Percentiles rank a stretch among this genome's conserved stretches.
These are phyloP conservation scores for Rhodocollybia butyracea DNA, from an alignment of 768 basidiomycete species.

Conservation along the genomic window DNA sequence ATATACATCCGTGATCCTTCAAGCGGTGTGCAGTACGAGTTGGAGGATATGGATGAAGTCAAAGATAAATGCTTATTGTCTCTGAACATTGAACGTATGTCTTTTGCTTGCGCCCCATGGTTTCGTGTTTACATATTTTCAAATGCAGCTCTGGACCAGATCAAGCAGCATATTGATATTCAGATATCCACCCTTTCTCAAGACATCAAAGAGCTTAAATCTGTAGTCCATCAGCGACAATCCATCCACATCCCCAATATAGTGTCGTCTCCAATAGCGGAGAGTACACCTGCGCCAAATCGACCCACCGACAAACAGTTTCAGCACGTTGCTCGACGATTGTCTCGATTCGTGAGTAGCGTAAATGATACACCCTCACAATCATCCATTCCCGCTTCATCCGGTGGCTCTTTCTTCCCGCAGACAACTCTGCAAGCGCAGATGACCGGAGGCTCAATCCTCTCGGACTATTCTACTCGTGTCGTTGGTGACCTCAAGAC, in stretches of 20 bases:
- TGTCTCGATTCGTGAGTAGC: slow-evolving; percentile 59
- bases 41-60: slow-evolving; percentile 93
- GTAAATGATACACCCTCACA: slow-evolving; percentile 27
- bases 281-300: slow-evolving; percentile 59
- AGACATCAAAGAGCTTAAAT: slow-evolving; percentile 87
- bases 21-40: slow-evolving; percentile 91
- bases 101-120: neutral
- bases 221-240: slow-evolving; percentile 56
- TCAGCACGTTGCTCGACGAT: slow-evolving; percentile 64
- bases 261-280: slow-evolving; percentile 38
- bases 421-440: slow-evolving; percentile 61
- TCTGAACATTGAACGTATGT: slow-evolving; percentile 95
- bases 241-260: slow-evolving; percentile 44
- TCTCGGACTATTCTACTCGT: slow-evolving; percentile 69
- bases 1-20: slow-evolving; percentile 93
- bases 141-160: slow-evolving; percentile 86
- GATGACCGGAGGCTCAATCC: slow-evolving; percentile 69
- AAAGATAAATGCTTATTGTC: slow-evolving; percentile 85
- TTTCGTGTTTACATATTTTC: slow-evolving; percentile 8
- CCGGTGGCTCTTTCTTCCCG: slow-evolving; percentile 37
- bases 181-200: slow-evolving; percentile 83
- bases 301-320: slow-evolving; percentile 79
- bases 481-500: slow-evolving; percentile 82
- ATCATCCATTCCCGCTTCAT: slow-evolving; percentile 19
- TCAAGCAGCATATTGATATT: slow-evolving; percentile 95